Evolutionary conservation across 768 basidiomycete genomes (phyloP), one percentile per base, ranked within the genome.

Genomic region (Sporobolomyces phaffii): DNA sequence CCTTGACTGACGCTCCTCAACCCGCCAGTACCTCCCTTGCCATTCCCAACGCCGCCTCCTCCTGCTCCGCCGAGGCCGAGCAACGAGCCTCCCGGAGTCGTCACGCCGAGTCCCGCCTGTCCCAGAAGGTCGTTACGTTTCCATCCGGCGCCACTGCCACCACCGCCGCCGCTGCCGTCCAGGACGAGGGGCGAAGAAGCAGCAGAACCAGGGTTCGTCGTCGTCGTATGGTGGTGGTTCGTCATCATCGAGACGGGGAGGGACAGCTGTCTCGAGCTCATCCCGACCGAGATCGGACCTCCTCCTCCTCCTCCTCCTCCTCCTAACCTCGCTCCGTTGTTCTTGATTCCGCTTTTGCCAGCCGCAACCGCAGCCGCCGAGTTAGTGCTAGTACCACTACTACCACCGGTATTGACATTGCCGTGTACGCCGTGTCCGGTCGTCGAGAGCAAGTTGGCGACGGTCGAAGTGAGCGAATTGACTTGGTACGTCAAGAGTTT

Each of bases 401-500:
- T n/a, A n/a, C n/a, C n/a, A n/a, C n/a, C n/a, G n/a, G n/a, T n/a
- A n/a, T n/a, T n/a, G n/a, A n/a, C n/a, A n/a, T n/a, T n/a, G n/a
- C 38, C 38, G 34, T 54, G 34, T 28, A 54, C n/a, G 7, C 52
- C 52, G 24, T 54, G 34, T 10, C 52, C 52, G 52, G 18, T 45
- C 56, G 56, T 45, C 26, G 87, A 87, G 13, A 91, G 83, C 29
- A 92, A 82, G 76, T 90, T 89, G 28, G 89, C 87, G 57, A 92
- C 90, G 11, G 90, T 90, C 3, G 87, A 85, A 22, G 89, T 88
- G 73, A 92, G 79, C 14, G 86, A 86, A 75, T 85, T 87, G 60
- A 92, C 80, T 44, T 88, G 84, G 73, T 88, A 87, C 14, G 77
- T 90, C 87, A 29, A 81, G 76, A 44, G 85, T 83, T 79, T 18